Base-by-base conservation (phyloP, 78 protist species). In the Blattamonas nauphoetae region DNA sequence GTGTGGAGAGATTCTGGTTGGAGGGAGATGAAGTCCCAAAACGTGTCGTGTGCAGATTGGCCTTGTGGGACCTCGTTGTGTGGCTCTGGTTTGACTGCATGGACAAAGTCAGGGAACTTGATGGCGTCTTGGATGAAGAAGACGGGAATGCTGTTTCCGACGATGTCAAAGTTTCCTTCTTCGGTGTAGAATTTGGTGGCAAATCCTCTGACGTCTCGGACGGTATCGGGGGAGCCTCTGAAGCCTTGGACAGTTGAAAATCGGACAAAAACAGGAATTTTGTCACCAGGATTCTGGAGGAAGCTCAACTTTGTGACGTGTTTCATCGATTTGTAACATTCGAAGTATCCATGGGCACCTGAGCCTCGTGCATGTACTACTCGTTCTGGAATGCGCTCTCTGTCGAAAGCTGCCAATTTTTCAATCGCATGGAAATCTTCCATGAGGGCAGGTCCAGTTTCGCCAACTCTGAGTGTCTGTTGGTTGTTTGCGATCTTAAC, bases 211-310 rank as follows among this genome's bases (percentile, higher is more conserved):
- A 90, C 90, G 46, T 94, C 95, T 45, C 96, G 92, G 0, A 42
- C 94, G 32, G 93, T 44, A 29, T 94, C 96, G 32, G 96, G 88
- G 1, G 91, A 89, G 81, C 96, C 96, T 44, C 46, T 42, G 45
- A 85, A 92, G 41, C 93, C 93, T 44, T 88, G 93, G 6, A 93
- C 95, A 38, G 96, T 94, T 33, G 95, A 93, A 91, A 94, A 94
- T 84, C 96, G 94, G 38, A 46, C 78, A 1, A 93, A 86, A 2
- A 86, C 88, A 11, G 78, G 45, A 2, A 78, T 86, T 42, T 64
- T 2, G 21, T 43, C 41, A 3, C 84, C 81, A 55, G 4, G 81
- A 43, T 36, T 4, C 6, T 43, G 81, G 41, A 86, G 4, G 55
- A 86, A 55, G 44, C 3, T 2, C 2, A 78, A 43, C 4, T 36